Evolutionary conservation across 495 filamentous ascomycete species (phyloP), one percentile per base, ranked within the genome.

Genomic region (Bryoglossum gracile): DNA sequence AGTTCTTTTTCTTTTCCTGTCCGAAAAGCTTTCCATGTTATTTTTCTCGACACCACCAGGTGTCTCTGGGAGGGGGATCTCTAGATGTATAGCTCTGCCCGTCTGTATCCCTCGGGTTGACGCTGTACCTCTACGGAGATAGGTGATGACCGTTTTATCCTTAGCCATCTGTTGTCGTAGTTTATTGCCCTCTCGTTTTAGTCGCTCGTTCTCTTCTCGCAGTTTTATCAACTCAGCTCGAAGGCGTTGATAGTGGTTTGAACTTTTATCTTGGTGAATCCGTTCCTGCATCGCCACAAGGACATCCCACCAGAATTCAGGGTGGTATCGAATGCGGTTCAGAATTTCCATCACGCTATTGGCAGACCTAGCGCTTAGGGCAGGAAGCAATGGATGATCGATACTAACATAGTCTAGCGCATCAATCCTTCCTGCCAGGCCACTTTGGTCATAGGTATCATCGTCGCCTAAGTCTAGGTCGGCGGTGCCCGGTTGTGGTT

Each of bases 21-120:
- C 36, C 36, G 11, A 39, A 39, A 39, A 39, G 36, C 36, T 39
- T 39, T 39, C 36, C 36, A 39, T 39, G 11, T 39, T 39, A 39
- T 39, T 4, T 39, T 39, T 13, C 36, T 39, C 16, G 6, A 39
- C 36, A 39, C 18, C 18, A 14, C 18, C 36, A 39, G 11, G 36
- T 19, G 16, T 39, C 36, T 39, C 26, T 30, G 13, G 26, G 26
- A 30, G 26, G 26, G 26, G 26, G 13, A 13, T 30, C 26, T 30
- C 26, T 30, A 30, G 26, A 30, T 13, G 26, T 30, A 30, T 30
- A 30, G 26, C 26, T 30, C 26, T 30, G 16, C 36, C 36, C 16
- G 36, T 19, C 36, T 39, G 16, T 39, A 39, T 39, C 36, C 36
- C 36, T 39, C 36, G 11, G 36, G 11, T 39, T 17, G 36, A 39